Percentiles rank a stretch among this genome's conserved stretches.
Evolutionary conservation across 305 asterid species (phyloP).

Genomic region (Fraxinus floribunda): DNA sequence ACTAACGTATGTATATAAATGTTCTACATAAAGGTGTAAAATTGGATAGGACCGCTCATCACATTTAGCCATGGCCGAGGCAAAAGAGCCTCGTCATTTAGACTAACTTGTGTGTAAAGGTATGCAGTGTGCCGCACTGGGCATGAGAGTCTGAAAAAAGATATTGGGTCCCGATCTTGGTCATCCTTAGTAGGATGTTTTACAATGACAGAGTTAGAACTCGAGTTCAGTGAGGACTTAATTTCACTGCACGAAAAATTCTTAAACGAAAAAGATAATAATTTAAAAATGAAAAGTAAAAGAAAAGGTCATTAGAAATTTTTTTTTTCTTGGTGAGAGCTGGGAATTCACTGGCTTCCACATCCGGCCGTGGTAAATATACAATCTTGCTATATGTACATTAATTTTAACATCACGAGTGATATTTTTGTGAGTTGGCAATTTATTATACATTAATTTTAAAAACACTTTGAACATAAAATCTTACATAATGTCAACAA

Average conservation of each 20-base stretch:
- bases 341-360: background rate
- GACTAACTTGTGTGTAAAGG: background rate
- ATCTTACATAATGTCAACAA: background rate
- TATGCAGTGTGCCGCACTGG: background rate
- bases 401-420: background rate
- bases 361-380: background rate
- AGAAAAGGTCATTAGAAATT: background rate
- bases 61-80: background rate
- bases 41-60: background rate
- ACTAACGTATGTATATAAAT: background rate
- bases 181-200: background rate
- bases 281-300: background rate
- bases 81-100: background rate
- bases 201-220: background rate
- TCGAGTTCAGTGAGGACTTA: no score
- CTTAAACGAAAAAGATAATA: background rate
- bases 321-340: background rate
- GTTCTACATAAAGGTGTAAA: background rate
- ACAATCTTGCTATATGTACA: background rate
- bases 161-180: background rate
- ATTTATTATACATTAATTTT: background rate
- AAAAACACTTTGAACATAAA: no score
- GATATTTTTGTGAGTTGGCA: background rate
- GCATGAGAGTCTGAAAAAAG: background rate
- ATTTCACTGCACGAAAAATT: no score